phyloP scores from a whole-genome alignment of 495 filamentous ascomycete genomes.

The Parachaetomium inaequale region DNA sequence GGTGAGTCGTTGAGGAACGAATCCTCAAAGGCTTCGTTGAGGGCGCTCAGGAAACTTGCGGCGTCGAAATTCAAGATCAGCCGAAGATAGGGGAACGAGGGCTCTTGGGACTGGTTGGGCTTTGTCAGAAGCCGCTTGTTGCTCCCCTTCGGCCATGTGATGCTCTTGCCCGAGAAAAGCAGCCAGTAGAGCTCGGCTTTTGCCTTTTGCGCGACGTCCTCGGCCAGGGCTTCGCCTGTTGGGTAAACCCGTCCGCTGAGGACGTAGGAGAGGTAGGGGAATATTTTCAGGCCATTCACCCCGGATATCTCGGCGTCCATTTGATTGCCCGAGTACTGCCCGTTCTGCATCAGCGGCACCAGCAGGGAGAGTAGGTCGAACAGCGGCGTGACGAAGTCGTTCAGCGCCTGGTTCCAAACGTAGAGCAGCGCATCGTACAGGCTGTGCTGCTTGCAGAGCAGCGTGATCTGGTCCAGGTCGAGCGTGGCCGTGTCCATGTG shows the following conservation, averaged over 20 bases:
- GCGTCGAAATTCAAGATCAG: conserved; percentile 84
- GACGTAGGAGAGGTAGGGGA: conserved; percentile 91
- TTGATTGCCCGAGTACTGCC: conserved; percentile 39
- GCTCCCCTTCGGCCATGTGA: conserved; percentile 59
- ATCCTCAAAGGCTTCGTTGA: conserved; percentile 98
- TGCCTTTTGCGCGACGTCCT: conserved; percentile 64
- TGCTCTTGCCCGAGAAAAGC: conserved; percentile 77
- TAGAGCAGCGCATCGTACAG: conserved; percentile 96
- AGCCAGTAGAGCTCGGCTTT: conserved; percentile 90
- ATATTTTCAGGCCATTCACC: conserved; percentile 81
- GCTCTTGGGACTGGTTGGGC: conserved; percentile 49
- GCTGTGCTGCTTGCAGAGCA: conserved; percentile 81
- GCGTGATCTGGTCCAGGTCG: conserved; percentile 90
- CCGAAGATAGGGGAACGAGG: conserved; percentile 76
- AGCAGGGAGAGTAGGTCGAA: conserved; percentile 77
- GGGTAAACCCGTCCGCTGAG: conserved; percentile 89
- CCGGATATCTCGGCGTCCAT: conserved; percentile 50
- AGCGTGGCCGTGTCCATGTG: conserved; percentile 85
- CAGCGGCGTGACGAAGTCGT: conserved; percentile 86
- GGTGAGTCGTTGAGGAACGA: conserved; percentile 78
- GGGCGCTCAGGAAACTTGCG: conserved; percentile 85
- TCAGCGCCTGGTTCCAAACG: conserved; percentile 88
- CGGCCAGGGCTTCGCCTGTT: conserved; percentile 68
- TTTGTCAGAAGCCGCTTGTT: conserved; percentile 52
- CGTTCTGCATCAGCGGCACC: conserved; percentile 54